Evolutionary conservation across 768 basidiomycete species (phyloP).

Genomic region (Macrolepiota fuliginosa): DNA sequence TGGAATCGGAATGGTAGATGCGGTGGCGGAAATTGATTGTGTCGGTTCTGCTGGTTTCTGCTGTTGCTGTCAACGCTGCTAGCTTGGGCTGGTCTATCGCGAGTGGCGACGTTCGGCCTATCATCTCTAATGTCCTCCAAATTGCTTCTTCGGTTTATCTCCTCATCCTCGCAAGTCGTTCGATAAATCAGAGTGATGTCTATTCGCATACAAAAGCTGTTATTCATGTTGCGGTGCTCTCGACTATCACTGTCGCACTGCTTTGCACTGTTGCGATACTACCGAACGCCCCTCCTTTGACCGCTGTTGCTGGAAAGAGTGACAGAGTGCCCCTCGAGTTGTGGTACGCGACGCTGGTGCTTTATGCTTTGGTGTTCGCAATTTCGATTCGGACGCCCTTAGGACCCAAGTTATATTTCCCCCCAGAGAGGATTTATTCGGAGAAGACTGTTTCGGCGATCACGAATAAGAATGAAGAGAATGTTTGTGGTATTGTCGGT

Average conservation of each 20-base stretch:
- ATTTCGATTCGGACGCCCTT: conserved; percentile 54
- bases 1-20: conserved; percentile 38
- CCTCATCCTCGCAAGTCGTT: conserved; percentile 46
- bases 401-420: conserved; percentile 76
- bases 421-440: conserved; percentile 71
- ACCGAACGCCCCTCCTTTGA: conserved; percentile 41
- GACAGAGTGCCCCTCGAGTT: conserved; percentile 28
- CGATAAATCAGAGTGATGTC: conserved; percentile 44
- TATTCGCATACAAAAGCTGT: conserved; percentile 47
- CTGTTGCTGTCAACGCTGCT: conserved; percentile 50
- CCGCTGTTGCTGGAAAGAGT: conserved; percentile 14
- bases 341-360: conserved; percentile 51
- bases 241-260: conserved; percentile 43
- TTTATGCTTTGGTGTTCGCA: conserved; percentile 45
- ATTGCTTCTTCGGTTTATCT: conserved; percentile 58
- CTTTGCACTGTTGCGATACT: conserved; percentile 54
- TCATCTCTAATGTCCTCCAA: conserved; percentile 42
- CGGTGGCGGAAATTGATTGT: conserved; percentile 55
- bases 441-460: conserved; percentile 59
- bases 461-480: conserved; percentile 65
- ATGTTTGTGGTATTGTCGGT: conserved; percentile 69
- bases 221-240: conserved; percentile 59
- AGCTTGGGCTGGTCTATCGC: conserved; percentile 54
- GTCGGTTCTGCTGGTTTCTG: conserved; percentile 39
- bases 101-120: conserved; percentile 25